These are phyloP conservation scores for Nematocida sp. DNA, from an alignment of 371 early-diverging fungal species.

Conservation along the genomic window DNA sequence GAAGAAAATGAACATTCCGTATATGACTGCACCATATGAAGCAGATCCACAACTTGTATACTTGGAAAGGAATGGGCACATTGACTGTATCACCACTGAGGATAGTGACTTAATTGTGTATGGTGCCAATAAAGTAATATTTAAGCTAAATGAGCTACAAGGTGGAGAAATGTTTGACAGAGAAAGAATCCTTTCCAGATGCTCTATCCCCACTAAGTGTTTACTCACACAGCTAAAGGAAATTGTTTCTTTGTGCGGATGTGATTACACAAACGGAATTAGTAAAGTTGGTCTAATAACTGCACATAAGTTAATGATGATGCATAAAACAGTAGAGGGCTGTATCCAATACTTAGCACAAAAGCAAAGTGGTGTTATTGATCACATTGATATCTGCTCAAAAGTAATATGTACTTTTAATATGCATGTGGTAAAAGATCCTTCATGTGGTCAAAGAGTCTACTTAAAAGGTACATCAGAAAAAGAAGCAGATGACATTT, in stretches of 20 bases:
- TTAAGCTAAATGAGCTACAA: constrained; percentile 62
- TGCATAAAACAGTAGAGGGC: constrained; percentile 55
- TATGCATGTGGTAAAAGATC: constrained; percentile 70
- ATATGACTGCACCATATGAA: constrained; percentile 91
- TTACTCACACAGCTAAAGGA: constrained; percentile 74
- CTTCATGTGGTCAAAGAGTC: constrained; percentile 46
- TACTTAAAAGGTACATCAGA: constrained; percentile 33
- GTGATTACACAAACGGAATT: constrained; percentile 83
- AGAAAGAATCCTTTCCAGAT: constrained; percentile 49
- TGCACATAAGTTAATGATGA: constrained; percentile 74
- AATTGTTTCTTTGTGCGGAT: constrained; percentile 88
- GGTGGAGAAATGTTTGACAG: constrained; percentile 60
- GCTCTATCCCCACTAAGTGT: constrained; percentile 21
- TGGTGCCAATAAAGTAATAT: constrained; percentile 74
- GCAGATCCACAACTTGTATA: constrained; percentile 93
- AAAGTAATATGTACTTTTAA: constrained; percentile 66
- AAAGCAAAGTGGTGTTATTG: constrained; percentile 49
- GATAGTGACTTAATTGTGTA: constrained; percentile 92
- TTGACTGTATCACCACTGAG: constrained; percentile 82
- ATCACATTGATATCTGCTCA: constrained; percentile 61
- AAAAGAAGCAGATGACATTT: background rate
- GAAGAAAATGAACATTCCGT: constrained; percentile 73
- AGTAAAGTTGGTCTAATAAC: constrained; percentile 81
- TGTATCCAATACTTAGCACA: constrained; percentile 44
- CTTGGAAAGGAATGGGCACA: constrained; percentile 74